A percentile compares a stretch with the other conserved stretches of the same genome.
phyloP scores from a whole-genome alignment of 305 asterid species.

The Plantago lanceolata region DNA sequence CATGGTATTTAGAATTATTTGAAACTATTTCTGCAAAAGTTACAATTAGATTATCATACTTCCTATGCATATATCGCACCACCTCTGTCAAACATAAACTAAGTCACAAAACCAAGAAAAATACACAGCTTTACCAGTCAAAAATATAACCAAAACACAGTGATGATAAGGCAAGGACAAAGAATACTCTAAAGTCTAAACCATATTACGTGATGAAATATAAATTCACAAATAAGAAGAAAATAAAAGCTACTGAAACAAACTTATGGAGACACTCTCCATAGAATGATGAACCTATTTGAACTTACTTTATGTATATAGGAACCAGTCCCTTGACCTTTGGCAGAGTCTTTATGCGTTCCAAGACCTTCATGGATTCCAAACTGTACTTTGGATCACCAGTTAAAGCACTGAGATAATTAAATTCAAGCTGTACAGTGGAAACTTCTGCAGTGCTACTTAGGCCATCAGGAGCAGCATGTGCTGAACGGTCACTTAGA shows the following conservation, averaged over 20 bases:
- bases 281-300: neutral
- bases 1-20: no score
- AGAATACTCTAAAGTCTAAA: neutral
- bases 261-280: neutral
- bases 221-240: neutral
- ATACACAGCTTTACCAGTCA: no score
- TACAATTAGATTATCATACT: no score
- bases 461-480: conserved; percentile 79
- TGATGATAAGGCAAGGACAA: neutral
- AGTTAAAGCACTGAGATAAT: conserved; percentile 73
- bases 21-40: no score
- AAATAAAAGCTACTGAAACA: neutral
- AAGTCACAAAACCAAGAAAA: no score
- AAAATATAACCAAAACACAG: no score
- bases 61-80: no score
- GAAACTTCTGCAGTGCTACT: conserved; percentile 98
- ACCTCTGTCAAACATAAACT: no score
- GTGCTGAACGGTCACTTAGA: conserved; percentile 63
- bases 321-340: conserved; percentile 89
- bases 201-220: neutral
- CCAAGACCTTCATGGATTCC: conserved; percentile 89
- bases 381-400: conserved; percentile 72
- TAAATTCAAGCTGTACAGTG: conserved; percentile 88
- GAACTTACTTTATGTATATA: conserved; percentile 66
- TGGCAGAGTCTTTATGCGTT: conserved; percentile 64